phyloP scores from a whole-genome alignment of 2,329 filamentous ascomycete genomes.

The Metarhizium brunneum region DNA sequence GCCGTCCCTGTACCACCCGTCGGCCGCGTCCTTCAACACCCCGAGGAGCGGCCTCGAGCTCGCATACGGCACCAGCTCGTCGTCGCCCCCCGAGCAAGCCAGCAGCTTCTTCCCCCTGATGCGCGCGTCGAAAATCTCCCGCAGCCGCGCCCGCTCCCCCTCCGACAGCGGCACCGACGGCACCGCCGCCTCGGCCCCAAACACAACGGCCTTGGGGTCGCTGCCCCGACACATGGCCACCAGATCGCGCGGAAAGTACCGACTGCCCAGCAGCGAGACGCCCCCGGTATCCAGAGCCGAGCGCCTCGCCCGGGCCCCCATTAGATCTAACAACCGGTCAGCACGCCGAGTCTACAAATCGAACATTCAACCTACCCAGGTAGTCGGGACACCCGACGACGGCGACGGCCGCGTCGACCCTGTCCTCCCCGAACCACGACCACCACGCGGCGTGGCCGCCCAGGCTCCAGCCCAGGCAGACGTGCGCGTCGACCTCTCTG shows the following conservation, averaged over 20 bases:
- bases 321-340: slow-evolving; percentile 41
- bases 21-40: slow-evolving; percentile 47
- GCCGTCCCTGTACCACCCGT: slow-evolving; percentile 44
- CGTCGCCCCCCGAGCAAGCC: slow-evolving; percentile 54
- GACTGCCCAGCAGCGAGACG: slow-evolving; percentile 61
- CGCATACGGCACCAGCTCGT: slow-evolving; percentile 64
- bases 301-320: slow-evolving; percentile 67
- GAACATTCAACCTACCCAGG: slow-evolving; percentile 35
- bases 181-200: slow-evolving; percentile 37
- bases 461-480: slow-evolving; percentile 74
- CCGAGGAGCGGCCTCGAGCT: slow-evolving; percentile 50
- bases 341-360: background rate
- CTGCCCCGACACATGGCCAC: slow-evolving; percentile 51
- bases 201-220: slow-evolving; percentile 70
- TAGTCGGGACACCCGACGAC: slow-evolving; percentile 90
- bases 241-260: slow-evolving; percentile 65
- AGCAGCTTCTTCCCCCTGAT: slow-evolving; percentile 56
- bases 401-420: slow-evolving; percentile 68
- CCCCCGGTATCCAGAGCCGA: slow-evolving; percentile 49
- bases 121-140: slow-evolving; percentile 34
- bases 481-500: slow-evolving; percentile 47
- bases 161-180: slow-evolving; percentile 20
- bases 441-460: slow-evolving; percentile 89
- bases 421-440: slow-evolving; percentile 64
- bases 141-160: slow-evolving; percentile 33